Conservation (phyloP, 768 basidiomycete species). For the Lactarius pseudohatsudake region DNA sequence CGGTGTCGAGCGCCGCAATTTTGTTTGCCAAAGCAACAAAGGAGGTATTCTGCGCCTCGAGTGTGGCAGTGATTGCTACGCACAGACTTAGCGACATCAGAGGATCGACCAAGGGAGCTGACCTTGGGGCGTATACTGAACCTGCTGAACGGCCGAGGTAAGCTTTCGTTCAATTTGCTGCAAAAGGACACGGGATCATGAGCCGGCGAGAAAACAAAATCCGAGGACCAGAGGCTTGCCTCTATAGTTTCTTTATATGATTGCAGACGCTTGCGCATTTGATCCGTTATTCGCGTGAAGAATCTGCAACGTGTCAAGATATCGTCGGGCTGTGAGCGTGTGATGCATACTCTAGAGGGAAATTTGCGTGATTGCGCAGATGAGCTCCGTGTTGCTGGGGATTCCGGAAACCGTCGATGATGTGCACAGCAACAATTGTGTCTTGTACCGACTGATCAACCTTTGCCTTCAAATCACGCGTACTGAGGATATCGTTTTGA, state of each 20-base stretch:
- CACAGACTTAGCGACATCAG: slow-evolving; percentile 8
- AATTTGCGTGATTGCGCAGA: slow-evolving; percentile 76
- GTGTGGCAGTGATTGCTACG: slow-evolving; percentile 67
- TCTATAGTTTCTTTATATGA: slow-evolving; percentile 85
- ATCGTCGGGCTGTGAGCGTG: neutral
- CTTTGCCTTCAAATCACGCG: slow-evolving; percentile 70
- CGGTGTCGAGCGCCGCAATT: slow-evolving; percentile 70
- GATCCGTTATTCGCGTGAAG: slow-evolving; percentile 67
- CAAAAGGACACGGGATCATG: neutral
- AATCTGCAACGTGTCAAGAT: slow-evolving; percentile 44
- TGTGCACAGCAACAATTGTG: slow-evolving; percentile 71
- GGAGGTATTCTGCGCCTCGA: slow-evolving; percentile 76
- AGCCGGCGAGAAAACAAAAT: neutral
- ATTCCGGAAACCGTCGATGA: slow-evolving; percentile 76
- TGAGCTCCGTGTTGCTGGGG: slow-evolving; percentile 69
- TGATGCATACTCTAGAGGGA: slow-evolving; percentile 70
- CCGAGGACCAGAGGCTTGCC: slow-evolving; percentile 34
- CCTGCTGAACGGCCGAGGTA: slow-evolving; percentile 60
- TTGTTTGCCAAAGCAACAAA: slow-evolving; percentile 77
- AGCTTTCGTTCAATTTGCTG: slow-evolving; percentile 86
- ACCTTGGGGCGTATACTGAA: slow-evolving; percentile 78
- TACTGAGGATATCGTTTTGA: slow-evolving; percentile 63
- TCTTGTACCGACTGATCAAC: slow-evolving; percentile 79
- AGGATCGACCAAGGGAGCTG: slow-evolving; percentile 21
- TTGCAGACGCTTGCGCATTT: slow-evolving; percentile 67